A percentile compares a stretch with the other conserved stretches of the same genome.
Evolutionary conservation across 2,329 filamentous ascomycete species (phyloP).

Genomic region (Cadophora malorum): DNA sequence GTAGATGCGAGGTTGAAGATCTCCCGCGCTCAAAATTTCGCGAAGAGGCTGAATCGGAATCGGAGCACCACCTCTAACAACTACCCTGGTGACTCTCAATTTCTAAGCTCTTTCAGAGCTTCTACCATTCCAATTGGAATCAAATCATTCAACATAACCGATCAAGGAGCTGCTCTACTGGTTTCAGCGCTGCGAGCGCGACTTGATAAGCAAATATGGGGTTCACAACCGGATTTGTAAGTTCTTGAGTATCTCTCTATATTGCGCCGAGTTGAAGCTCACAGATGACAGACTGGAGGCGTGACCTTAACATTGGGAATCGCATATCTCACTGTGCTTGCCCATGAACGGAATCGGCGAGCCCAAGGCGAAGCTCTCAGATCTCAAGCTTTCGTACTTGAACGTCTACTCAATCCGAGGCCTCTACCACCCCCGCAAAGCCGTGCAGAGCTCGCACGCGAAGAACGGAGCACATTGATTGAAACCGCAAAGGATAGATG

Average conservation of each 20-base stretch:
- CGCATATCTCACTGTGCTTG: slow-evolving; percentile 73
- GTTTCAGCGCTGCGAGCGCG: slow-evolving; percentile 32
- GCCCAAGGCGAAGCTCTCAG: slow-evolving; percentile 62
- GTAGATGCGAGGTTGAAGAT: slow-evolving; percentile 16
- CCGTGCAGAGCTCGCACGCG: slow-evolving; percentile 56
- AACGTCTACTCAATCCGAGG: slow-evolving; percentile 57
- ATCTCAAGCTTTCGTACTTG: slow-evolving; percentile 61
- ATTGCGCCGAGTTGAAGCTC: slow-evolving; percentile 17
- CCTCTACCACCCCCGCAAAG: slow-evolving; percentile 56
- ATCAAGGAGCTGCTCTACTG: slow-evolving; percentile 5
- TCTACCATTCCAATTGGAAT: slow-evolving; percentile 27
- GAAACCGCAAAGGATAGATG: slow-evolving; percentile 78
- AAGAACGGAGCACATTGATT: slow-evolving; percentile 61
- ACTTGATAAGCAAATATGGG: slow-evolving; percentile 59
- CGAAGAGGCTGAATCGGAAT: slow-evolving; percentile 11
- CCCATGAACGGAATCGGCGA: slow-evolving; percentile 72
- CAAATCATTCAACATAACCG: neutral
- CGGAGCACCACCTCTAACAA: slow-evolving; percentile 27
- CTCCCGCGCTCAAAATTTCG: slow-evolving; percentile 18
- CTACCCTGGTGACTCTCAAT: slow-evolving; percentile 23
- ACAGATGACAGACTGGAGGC: slow-evolving; percentile 67
- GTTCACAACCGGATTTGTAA: slow-evolving; percentile 76
- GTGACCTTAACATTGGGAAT: slow-evolving; percentile 76
- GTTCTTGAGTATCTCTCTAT: slow-evolving; percentile 43
- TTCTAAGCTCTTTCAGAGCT: slow-evolving; percentile 35